These are phyloP conservation scores for Omphalea diandra DNA, from an alignment of 441 rosid genomes.

Conservation along the genomic window DNA sequence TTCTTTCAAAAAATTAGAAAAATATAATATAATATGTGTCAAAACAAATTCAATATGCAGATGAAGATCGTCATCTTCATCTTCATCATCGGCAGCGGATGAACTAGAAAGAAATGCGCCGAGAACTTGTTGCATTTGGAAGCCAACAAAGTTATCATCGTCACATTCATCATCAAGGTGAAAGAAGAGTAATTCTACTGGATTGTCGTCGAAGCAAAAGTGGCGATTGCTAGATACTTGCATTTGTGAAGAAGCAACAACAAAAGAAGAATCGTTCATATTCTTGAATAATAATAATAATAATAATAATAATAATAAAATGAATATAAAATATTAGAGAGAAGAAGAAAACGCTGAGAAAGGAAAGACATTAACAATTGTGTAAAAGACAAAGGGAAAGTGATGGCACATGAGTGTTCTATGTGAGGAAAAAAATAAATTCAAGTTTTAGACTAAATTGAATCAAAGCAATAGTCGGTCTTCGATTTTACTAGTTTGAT, in stretches of 20 bases:
- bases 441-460: no score
- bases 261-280: slow-evolving; percentile 57
- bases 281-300: slow-evolving; percentile 25
- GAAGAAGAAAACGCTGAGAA: slow-evolving; percentile 5
- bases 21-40: no score
- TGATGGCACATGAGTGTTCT: slow-evolving; percentile 65
- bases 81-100: slow-evolving; percentile 58
- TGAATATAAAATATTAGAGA: not conserved
- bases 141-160: slow-evolving; percentile 35
- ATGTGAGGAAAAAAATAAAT: slow-evolving; percentile 59
- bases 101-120: slow-evolving; percentile 49
- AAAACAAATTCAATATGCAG: no score
- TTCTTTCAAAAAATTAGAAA: no score
- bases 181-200: slow-evolving; percentile 75
- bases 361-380: not conserved
- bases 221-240: slow-evolving; percentile 68
- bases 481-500: no score
- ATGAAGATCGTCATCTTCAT: slow-evolving; percentile 37
- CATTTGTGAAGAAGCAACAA: slow-evolving; percentile 56
- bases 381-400: slow-evolving; percentile 26
- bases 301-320: no score
- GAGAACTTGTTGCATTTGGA: slow-evolving; percentile 68
- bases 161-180: slow-evolving; percentile 53
- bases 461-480: no score
- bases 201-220: slow-evolving; percentile 48